Conservation (phyloP, 176 grass and related monocot species). For the Aechmea fasciata region DNA sequence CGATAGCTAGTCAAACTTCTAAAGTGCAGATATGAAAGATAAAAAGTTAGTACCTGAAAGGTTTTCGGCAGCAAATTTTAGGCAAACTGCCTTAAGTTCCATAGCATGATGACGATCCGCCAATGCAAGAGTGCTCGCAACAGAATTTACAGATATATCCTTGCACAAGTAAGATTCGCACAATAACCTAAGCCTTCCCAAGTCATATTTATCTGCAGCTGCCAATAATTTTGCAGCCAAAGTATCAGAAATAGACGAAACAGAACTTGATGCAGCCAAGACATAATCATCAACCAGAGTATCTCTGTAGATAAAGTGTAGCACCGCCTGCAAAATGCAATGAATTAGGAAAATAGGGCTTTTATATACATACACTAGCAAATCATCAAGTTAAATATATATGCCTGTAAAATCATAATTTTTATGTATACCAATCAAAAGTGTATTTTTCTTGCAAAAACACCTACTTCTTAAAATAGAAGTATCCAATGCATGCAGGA, state of each 20-base stretch:
- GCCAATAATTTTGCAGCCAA: conserved; percentile 77
- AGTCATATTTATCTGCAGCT: conserved; percentile 72
- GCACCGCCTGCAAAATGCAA: conserved; percentile 40
- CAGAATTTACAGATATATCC: conserved; percentile 67
- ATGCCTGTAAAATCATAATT: too few relatives aligned
- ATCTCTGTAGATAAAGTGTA: conserved; percentile 87
- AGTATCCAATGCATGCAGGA: too few relatives aligned
- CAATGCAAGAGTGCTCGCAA: conserved; percentile 70
- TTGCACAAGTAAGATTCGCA: conserved; percentile 93
- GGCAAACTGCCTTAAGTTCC: conserved; percentile 86
- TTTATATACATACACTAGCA: not conserved
- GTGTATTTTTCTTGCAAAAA: too few relatives aligned
- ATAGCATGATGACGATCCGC: conserved; percentile 68
- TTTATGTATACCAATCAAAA: too few relatives aligned
- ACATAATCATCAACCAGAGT: conserved; percentile 62
- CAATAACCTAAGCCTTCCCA: conserved; percentile 59
- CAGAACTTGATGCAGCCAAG: conserved; percentile 60
- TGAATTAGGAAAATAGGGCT: conserved; percentile 12
- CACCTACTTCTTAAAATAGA: too few relatives aligned
- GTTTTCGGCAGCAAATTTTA: conserved; percentile 89
- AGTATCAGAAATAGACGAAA: conserved; percentile 60
- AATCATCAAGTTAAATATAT: not conserved
- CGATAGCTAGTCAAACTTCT: not conserved
- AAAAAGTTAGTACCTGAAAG: conserved; percentile 59
- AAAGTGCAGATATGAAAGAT: not conserved